These are phyloP conservation scores for Penicilliopsis zonata DNA, from an alignment of 495 filamentous ascomycete genomes.

Conservation along the genomic window DNA sequence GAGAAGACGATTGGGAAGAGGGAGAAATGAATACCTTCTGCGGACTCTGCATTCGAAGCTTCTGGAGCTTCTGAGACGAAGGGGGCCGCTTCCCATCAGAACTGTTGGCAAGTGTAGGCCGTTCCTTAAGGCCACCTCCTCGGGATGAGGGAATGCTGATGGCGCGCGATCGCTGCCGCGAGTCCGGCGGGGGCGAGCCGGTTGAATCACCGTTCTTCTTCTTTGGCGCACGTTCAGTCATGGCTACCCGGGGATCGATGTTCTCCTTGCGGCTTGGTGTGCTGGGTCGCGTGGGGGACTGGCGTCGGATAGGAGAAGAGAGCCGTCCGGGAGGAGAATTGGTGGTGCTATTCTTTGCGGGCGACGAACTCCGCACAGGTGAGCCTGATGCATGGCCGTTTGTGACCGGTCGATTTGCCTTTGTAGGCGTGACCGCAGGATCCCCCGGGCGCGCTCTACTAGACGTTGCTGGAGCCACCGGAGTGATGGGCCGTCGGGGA, in stretches of 20 bases:
- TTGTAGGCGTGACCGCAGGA: constrained; percentile 21
- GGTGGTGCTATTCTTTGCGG: constrained; percentile 17
- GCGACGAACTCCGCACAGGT: constrained; percentile 19
- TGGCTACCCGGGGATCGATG: constrained; percentile 21
- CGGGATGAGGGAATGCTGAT: constrained; percentile 42
- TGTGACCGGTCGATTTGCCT: constrained; percentile 19
- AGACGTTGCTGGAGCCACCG: no score
- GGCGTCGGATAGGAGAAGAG: constrained; percentile 21
- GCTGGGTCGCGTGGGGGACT: constrained; percentile 26
- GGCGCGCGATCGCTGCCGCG: constrained; percentile 37
- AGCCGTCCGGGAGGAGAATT: constrained; percentile 21
- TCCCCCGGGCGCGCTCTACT: constrained; percentile 13
- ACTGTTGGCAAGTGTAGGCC: constrained; percentile 30
- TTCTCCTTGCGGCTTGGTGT: constrained; percentile 50
- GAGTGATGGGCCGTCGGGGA: constrained; percentile 22
- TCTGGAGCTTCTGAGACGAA: constrained; percentile 38
- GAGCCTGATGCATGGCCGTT: constrained; percentile 22
- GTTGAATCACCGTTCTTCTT: constrained; percentile 24
- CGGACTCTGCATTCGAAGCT: constrained; percentile 76
- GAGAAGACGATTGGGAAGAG: not conserved
- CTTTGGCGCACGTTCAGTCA: constrained; percentile 22
- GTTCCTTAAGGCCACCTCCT: constrained; percentile 38
- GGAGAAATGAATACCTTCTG: constrained; percentile 46
- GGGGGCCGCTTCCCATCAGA: constrained; percentile 22
- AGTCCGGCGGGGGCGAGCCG: constrained; percentile 28